Evolutionary conservation across 2,329 filamentous ascomycete genomes (phyloP).

Genomic region (Hymenoscyphus salicellus): DNA sequence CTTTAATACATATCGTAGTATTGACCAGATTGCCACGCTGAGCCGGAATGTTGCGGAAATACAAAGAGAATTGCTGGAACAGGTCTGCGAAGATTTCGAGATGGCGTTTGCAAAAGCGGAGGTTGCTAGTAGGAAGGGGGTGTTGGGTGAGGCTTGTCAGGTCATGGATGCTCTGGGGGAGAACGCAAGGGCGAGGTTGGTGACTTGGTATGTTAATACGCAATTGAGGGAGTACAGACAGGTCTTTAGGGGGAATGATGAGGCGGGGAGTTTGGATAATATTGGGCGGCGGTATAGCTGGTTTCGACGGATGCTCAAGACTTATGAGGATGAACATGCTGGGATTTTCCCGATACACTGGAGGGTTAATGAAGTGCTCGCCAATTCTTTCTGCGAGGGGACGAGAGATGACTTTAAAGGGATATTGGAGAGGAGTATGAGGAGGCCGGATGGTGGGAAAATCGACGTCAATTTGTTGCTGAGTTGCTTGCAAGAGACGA

Average conservation of each 20-base stretch:
- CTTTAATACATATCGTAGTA: constrained; percentile 96
- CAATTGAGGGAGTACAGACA: constrained; percentile 92
- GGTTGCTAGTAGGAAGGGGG: constrained; percentile 64
- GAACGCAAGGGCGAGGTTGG: constrained; percentile 72
- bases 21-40: constrained; percentile 93
- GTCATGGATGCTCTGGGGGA: constrained; percentile 96
- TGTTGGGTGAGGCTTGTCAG: constrained; percentile 80
- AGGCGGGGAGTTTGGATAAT: constrained; percentile 93
- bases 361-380: constrained; percentile 85
- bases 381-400: constrained; percentile 90
- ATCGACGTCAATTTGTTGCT: constrained; percentile 87
- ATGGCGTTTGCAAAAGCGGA: constrained; percentile 89
- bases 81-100: constrained; percentile 99
- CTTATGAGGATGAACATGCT: constrained; percentile 90
- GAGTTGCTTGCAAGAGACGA: constrained; percentile 87
- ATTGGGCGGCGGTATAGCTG: constrained; percentile 92
- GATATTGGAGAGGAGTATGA: constrained; percentile 84
- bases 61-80: constrained; percentile 87
- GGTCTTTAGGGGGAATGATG: constrained; percentile 93
- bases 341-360: constrained; percentile 82
- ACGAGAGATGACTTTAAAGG: constrained; percentile 94
- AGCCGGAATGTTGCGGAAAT: constrained; percentile 91
- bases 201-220: constrained; percentile 98
- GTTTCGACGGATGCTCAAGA: constrained; percentile 94
- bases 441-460: constrained; percentile 70